A percentile compares a stretch with the other conserved stretches of the same genome.
These are phyloP conservation scores for Diaporthe sp. DNA, from an alignment of 2,329 filamentous ascomycete species.

Conservation along the genomic window DNA sequence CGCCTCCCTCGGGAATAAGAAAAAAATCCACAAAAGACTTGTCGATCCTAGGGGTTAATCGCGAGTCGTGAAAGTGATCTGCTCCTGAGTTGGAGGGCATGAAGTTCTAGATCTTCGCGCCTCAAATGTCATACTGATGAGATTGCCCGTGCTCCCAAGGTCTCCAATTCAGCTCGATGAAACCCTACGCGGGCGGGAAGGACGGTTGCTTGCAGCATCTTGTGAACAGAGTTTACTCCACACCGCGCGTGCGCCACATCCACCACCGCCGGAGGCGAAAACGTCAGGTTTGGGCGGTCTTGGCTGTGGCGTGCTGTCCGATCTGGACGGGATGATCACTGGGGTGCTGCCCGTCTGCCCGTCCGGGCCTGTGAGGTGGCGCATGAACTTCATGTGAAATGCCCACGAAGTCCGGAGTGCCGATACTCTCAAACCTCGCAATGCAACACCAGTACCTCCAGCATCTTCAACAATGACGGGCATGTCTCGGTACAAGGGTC, in stretches of 20 bases:
- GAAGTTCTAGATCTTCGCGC: constrained; percentile 33
- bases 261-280: constrained; percentile 14
- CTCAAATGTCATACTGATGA: constrained; percentile 22
- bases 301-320: constrained; percentile 24
- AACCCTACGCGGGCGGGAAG: constrained; percentile 19
- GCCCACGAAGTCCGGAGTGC: background rate
- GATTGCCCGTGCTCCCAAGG: background rate
- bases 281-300: background rate
- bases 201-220: constrained; percentile 39
- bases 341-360: constrained; percentile 5
- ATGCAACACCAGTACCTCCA: constrained; percentile 1
- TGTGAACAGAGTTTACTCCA: constrained; percentile 35
- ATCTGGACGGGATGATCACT: constrained; percentile 19
- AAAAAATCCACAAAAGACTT: background rate
- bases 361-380: background rate
- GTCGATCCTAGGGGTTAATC: constrained; percentile 1
- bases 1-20: constrained; percentile 19
- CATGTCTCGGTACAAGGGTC: constrained; percentile 14
- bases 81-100: constrained; percentile 6
- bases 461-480: background rate
- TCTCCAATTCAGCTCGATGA: constrained; percentile 1
- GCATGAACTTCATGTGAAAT: constrained; percentile 32
- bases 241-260: constrained; percentile 9
- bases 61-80: constrained; percentile 26
- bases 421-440: constrained; percentile 8